Percentiles rank a stretch among this genome's conserved stretches.
phyloP scores from a whole-genome alignment of 1,284 basidiomycete species.

The Trichosporon coremiiforme region DNA sequence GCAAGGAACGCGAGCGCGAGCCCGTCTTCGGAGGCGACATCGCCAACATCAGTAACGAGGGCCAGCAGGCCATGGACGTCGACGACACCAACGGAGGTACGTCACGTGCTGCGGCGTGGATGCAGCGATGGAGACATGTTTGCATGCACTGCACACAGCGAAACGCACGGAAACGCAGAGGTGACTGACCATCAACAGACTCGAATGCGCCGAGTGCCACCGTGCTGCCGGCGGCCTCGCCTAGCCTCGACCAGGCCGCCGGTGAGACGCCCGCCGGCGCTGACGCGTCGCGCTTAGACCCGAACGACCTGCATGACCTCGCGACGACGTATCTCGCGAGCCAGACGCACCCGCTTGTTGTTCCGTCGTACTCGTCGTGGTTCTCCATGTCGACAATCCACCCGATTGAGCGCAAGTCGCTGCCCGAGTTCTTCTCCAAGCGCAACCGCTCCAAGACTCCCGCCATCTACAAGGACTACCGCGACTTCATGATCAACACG shows the following conservation, averaged over 20 bases:
- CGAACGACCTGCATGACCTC: constrained; percentile 53
- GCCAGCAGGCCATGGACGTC: constrained; percentile 38
- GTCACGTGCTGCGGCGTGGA: constrained; percentile 22
- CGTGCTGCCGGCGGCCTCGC: constrained; percentile 24
- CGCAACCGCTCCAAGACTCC: constrained; percentile 94
- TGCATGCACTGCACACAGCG: not conserved
- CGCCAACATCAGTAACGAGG: constrained; percentile 49
- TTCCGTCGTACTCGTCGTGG: constrained; percentile 97
- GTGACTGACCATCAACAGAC: constrained; percentile 30
- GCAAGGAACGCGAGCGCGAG: constrained; percentile 56
- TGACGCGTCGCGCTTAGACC: constrained; percentile 42
- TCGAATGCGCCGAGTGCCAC: constrained; percentile 26
- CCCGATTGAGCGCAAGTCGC: constrained; percentile 83
- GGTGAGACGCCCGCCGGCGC: constrained; percentile 35
- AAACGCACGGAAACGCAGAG: not conserved
- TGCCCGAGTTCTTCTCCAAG: constrained; percentile 98
- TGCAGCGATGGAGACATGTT: not conserved
- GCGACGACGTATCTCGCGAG: constrained; percentile 77
- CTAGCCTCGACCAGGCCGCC: constrained; percentile 25
- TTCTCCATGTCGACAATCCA: constrained; percentile 95
- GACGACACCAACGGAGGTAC: constrained; percentile 39
- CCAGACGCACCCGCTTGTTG: constrained; percentile 95
- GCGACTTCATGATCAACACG: constrained; percentile 99
- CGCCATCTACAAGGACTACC: constrained; percentile 97
- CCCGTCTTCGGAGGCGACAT: constrained; percentile 54